Percentiles rank a stretch among this genome's conserved stretches.
Evolutionary conservation across 257 asterid species (phyloP).

Genomic region (Gardenia jasminoides): DNA sequence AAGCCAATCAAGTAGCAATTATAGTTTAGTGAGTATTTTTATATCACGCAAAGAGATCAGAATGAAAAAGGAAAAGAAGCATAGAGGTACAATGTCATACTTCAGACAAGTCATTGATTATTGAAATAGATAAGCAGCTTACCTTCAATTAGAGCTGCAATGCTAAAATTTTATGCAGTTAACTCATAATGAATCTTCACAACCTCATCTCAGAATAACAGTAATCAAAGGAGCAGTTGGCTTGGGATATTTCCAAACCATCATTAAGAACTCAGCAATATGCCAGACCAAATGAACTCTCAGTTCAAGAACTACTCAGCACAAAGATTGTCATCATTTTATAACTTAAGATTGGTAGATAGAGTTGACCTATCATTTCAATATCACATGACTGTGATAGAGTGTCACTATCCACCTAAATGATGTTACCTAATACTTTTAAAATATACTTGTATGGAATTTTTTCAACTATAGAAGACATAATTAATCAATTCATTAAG

Average conservation of each 20-base stretch:
- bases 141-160: not conserved
- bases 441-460: conserved; percentile 1
- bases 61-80: not conserved
- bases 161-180: not conserved
- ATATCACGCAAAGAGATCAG: not conserved
- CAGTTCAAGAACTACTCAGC: not conserved
- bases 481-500: conserved; percentile 3
- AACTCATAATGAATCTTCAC: not conserved
- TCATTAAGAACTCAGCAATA: not conserved
- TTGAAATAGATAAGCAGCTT: not conserved
- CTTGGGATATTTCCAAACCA: not conserved
- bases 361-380: not conserved
- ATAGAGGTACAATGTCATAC: not conserved
- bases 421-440: not conserved
- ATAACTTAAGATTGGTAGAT: not conserved
- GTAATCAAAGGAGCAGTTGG: not conserved
- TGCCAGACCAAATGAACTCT: not conserved
- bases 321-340: not conserved
- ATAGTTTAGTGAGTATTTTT: not conserved
- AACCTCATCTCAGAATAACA: not conserved
- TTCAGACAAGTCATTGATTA: not conserved
- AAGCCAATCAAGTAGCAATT: not conserved
- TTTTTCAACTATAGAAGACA: not conserved
- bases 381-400: not conserved
- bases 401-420: not conserved